Conservation (phyloP, 108 stramenopile genomes). For the Seminavis robusta region DNA sequence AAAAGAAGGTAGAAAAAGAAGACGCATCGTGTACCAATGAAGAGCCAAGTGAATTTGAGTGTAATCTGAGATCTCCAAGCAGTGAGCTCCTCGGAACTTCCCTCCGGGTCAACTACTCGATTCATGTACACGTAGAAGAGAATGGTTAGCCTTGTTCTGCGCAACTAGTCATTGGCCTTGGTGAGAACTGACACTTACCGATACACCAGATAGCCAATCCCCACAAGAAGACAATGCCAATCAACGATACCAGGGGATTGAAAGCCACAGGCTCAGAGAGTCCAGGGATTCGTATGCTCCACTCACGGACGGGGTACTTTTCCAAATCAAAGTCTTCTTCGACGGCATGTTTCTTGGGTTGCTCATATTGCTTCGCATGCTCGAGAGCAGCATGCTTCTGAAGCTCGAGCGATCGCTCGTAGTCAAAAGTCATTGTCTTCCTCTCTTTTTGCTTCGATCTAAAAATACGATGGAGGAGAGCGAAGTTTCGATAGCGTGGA, state of each 20-base stretch:
- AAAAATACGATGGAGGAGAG: no score
- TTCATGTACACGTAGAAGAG: no score
- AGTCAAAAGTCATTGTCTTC: no score
- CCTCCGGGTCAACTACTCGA: constrained; percentile 11
- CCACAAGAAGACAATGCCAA: constrained; percentile 38
- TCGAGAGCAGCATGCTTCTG: no score
- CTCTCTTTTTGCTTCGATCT: no score
- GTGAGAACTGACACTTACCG: no score
- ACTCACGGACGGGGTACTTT: not conserved
- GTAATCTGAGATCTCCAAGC: constrained; percentile 9
- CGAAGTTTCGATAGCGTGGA: no score
- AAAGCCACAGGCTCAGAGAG: not conserved
- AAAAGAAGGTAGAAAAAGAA: constrained; percentile 37
- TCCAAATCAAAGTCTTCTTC: not conserved
- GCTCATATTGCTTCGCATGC: no score
- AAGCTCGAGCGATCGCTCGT: no score
- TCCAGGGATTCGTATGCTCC: not conserved
- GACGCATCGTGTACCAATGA: constrained; percentile 27
- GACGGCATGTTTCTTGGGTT: no score
- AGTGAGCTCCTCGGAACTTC: constrained; percentile 6
- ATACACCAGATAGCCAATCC: constrained; percentile 44
- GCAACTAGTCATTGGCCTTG: no score
- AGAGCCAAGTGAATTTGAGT: constrained; percentile 45
- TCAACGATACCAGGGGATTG: constrained; percentile 28
- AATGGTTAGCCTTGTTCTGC: no score